These are phyloP conservation scores for Alternaria triticina DNA, from an alignment of 2,329 filamentous ascomycete genomes.

Conservation along the genomic window DNA sequence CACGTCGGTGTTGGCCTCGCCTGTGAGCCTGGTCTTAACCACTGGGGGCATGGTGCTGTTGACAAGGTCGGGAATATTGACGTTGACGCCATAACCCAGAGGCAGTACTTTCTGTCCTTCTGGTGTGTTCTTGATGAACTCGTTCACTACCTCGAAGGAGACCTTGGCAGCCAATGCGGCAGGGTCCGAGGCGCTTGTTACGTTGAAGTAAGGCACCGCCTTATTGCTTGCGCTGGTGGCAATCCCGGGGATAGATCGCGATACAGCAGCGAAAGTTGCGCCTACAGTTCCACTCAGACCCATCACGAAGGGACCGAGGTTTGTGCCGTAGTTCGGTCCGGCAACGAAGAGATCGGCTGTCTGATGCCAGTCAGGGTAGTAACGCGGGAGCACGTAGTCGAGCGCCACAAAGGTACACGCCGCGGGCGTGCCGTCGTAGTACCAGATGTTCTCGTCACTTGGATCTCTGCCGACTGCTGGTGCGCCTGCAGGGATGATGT, in stretches of 20 bases:
- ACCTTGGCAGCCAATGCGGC: conserved; percentile 55
- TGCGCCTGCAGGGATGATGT: conserved; percentile 55
- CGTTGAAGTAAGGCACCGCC: conserved; percentile 52
- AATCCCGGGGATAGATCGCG: conserved; percentile 59
- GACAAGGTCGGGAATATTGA: conserved; percentile 58
- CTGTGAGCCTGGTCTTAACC: conserved; percentile 57
- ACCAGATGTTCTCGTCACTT: conserved; percentile 62
- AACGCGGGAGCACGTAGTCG: conserved; percentile 60
- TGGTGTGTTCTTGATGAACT: conserved; percentile 51
- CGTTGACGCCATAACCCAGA: conserved; percentile 59
- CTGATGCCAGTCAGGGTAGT: conserved; percentile 51
- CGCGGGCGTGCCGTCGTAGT: conserved; percentile 66
- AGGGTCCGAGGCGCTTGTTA: conserved; percentile 52
- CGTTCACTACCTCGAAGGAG: conserved; percentile 53
- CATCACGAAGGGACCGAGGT: conserved; percentile 60
- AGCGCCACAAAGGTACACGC: conserved; percentile 63
- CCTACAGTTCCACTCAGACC: conserved; percentile 45
- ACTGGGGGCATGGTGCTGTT: conserved; percentile 53
- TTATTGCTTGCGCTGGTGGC: conserved; percentile 55
- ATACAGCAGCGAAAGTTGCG: conserved; percentile 58
- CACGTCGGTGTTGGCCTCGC: conserved; percentile 56
- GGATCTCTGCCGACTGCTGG: conserved; percentile 61
- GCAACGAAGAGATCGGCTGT: conserved; percentile 61
- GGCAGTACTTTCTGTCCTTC: conserved; percentile 50
- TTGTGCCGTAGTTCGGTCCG: conserved; percentile 64